phyloP scores from a whole-genome alignment of 257 asterid genomes.

The Gentiana straminea region DNA sequence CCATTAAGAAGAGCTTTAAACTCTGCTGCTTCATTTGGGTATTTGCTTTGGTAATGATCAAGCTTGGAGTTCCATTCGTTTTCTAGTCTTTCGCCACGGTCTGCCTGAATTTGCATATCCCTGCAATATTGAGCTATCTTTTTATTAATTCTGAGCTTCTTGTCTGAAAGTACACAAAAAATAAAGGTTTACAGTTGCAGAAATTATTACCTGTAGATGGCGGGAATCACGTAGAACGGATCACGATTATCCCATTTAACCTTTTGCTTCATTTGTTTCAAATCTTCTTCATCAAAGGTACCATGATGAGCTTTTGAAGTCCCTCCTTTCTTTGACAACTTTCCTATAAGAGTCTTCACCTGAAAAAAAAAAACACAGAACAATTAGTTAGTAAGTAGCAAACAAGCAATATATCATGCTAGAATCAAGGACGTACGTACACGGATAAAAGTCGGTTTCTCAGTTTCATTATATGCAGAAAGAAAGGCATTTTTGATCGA shows the following conservation, averaged over 20 bases:
- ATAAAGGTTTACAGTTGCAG: not conserved
- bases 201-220: constrained; percentile 30
- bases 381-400: too few relatives aligned
- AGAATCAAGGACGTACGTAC: constrained; percentile 8
- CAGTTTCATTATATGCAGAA: constrained; percentile 25
- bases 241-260: constrained; percentile 37
- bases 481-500: constrained; percentile 28
- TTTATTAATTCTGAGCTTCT: not conserved
- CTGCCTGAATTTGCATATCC: constrained; percentile 38
- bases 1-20: constrained; percentile 32
- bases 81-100: constrained; percentile 25
- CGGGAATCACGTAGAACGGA: constrained; percentile 44
- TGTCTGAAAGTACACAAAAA: not conserved
- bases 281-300: constrained; percentile 41
- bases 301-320: constrained; percentile 54
- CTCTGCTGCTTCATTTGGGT: constrained; percentile 43
- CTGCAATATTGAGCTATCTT: constrained; percentile 10
- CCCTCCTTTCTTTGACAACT: constrained; percentile 47
- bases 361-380: constrained; percentile 6
- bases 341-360: constrained; percentile 50
- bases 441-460: constrained; percentile 42
- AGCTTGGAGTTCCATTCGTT: constrained; percentile 38
- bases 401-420: too few relatives aligned
- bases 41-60: constrained; percentile 20
- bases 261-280: constrained; percentile 42